Percentiles rank a stretch among this genome's conserved stretches.
phyloP scores from a whole-genome alignment of 306 rosid species.

The Vigna unguiculata region DNA sequence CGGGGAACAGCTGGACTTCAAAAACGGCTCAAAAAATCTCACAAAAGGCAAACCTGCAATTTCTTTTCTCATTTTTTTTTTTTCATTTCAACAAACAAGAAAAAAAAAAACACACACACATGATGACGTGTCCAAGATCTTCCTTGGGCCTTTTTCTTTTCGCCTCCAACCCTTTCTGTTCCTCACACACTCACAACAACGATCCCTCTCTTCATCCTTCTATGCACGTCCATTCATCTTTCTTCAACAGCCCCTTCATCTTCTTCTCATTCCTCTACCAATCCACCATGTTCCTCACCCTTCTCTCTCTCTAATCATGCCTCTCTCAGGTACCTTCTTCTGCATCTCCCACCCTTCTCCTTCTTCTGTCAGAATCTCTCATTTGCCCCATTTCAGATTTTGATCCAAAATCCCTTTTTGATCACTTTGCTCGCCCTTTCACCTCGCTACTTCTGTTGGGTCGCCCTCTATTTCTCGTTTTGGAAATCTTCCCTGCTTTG shows the following conservation, averaged over 20 bases:
- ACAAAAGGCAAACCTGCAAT: constrained; percentile 15
- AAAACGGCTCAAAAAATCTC: constrained; percentile 36
- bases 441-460: background rate
- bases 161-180: constrained; percentile 5
- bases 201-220: constrained; percentile 45
- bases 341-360: background rate
- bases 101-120: background rate
- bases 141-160: constrained; percentile 40
- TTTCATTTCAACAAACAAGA: background rate
- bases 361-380: constrained; percentile 44
- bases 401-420: constrained; percentile 44
- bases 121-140: constrained; percentile 62
- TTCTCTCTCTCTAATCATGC: constrained; percentile 20
- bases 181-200: background rate
- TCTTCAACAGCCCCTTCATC: background rate
- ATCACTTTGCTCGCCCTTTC: constrained; percentile 30
- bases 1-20: constrained; percentile 37
- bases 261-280: constrained; percentile 56
- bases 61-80: background rate
- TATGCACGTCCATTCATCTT: constrained; percentile 37
- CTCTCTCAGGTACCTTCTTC: constrained; percentile 38
- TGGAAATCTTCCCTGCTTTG: background rate
- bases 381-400: constrained; percentile 47
- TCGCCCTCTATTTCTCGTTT: constrained; percentile 38
- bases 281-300: background rate